Percentiles rank a stretch among this genome's conserved stretches.
Conservation (phyloP, 768 basidiomycete species). For the Auriculariales sp. region DNA sequence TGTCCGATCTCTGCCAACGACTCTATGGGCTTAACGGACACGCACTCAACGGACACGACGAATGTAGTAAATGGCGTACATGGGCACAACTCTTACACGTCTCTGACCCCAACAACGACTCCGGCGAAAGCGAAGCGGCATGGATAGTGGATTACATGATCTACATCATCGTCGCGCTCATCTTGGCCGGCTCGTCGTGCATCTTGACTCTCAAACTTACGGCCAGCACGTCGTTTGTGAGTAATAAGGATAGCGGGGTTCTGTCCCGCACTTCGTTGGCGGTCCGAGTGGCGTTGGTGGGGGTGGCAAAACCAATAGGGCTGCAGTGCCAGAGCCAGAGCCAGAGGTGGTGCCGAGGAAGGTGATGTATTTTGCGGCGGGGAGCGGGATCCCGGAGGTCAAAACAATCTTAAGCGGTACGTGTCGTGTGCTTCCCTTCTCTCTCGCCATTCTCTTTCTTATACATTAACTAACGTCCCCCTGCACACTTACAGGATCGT, state of each 20-base stretch:
- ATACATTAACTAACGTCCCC: not conserved
- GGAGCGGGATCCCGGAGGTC: conserved; percentile 93
- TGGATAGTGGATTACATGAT: conserved; percentile 45
- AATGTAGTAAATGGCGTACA: conserved; percentile 55
- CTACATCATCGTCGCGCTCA: conserved; percentile 66
- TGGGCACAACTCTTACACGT: conserved; percentile 52
- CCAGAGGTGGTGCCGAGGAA: conserved; percentile 25
- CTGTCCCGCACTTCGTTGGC: conserved; percentile 26
- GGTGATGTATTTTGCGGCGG: conserved; percentile 83
- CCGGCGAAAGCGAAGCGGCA: conserved; percentile 19
- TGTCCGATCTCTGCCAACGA: conserved; percentile 29
- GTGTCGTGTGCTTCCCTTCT: conserved; percentile 6
- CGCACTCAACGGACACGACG: conserved; percentile 17
- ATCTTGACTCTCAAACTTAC: conserved; percentile 79
- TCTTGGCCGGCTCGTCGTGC: conserved; percentile 56
- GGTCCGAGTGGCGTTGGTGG: conserved; percentile 8
- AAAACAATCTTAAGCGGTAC: conserved; percentile 83
- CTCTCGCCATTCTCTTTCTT: not conserved
- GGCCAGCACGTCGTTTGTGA: conserved; percentile 75
- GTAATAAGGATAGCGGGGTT: conserved; percentile 79
- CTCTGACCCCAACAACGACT: too few species aligned
- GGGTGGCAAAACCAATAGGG: not conserved
- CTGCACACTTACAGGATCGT: conserved; percentile 57
- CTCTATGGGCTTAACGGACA: conserved; percentile 1
- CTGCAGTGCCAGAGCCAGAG: conserved; percentile 18